Percentiles rank a stretch among this genome's conserved stretches.
Evolutionary conservation across 768 basidiomycete species (phyloP).

Genomic region (Pisolithus microcarpus): DNA sequence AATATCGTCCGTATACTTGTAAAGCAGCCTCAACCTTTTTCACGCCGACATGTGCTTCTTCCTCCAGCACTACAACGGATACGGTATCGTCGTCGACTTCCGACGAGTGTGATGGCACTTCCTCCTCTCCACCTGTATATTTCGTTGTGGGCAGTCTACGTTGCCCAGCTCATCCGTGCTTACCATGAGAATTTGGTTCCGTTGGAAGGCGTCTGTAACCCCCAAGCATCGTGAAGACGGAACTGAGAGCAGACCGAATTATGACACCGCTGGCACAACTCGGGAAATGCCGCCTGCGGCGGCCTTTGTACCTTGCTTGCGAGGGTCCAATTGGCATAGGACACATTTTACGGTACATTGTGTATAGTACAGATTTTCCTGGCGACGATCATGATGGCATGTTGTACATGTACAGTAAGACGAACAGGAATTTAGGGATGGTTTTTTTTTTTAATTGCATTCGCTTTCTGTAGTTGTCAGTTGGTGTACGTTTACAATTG

Average conservation of each 20-base stretch:
- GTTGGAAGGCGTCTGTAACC: constrained; percentile 14
- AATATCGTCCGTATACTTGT: constrained; percentile 45
- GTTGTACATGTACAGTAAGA: too few relatives aligned
- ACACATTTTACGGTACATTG: too few relatives aligned
- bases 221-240: constrained; percentile 13
- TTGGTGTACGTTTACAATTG: too few relatives aligned
- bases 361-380: too few relatives aligned
- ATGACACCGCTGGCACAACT: too few relatives aligned
- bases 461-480: too few relatives aligned
- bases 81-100: background rate
- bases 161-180: background rate
- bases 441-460: too few relatives aligned
- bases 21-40: constrained; percentile 44
- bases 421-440: too few relatives aligned
- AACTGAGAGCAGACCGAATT: background rate
- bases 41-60: constrained; percentile 35
- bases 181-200: constrained; percentile 8
- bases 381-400: too few relatives aligned
- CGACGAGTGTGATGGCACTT: background rate
- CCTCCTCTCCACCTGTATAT: background rate
- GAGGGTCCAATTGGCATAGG: too few relatives aligned
- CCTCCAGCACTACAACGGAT: constrained; percentile 3
- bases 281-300: too few relatives aligned
- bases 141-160: background rate
- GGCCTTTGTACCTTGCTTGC: too few relatives aligned